Evolutionary conservation across 1,284 basidiomycete genomes (phyloP).

Genomic region (Violaceomyces palustris): DNA sequence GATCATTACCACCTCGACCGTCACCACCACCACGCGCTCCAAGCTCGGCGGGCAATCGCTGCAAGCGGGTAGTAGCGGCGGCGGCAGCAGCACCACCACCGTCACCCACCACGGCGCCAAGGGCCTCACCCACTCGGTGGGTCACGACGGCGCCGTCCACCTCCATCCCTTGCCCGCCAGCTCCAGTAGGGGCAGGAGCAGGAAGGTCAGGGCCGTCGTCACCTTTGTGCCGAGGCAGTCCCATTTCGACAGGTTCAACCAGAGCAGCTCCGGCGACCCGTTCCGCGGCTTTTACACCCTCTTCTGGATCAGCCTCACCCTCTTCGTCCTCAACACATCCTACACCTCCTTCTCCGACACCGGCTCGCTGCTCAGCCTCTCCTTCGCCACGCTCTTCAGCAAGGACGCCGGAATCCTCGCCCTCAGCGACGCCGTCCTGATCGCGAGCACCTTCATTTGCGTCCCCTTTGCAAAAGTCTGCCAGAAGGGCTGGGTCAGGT

Average conservation of each 20-base stretch:
- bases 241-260: conserved; percentile 44
- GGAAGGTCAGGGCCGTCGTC: conserved; percentile 41
- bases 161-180: conserved; percentile 28
- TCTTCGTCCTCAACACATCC: conserved; percentile 45
- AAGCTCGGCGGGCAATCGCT: conserved; percentile 1
- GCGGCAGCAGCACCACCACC: conserved; percentile 16
- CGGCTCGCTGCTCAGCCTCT: conserved; percentile 70
- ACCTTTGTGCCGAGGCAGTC: conserved; percentile 32
- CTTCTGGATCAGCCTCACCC: conserved; percentile 49
- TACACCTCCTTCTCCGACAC: conserved; percentile 53
- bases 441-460: conserved; percentile 67
- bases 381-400: conserved; percentile 82
- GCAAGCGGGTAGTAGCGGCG: conserved; percentile 4
- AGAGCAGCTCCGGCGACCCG: conserved; percentile 14
- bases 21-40: conserved; percentile 24
- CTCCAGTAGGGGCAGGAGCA: conserved; percentile 7
- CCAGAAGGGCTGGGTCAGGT: conserved; percentile 58
- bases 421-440: conserved; percentile 74
- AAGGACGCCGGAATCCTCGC: conserved; percentile 77
- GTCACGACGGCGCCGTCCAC: conserved; percentile 31
- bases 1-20: conserved; percentile 19
- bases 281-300: conserved; percentile 51
- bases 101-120: conserved; percentile 31
- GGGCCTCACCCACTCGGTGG: conserved; percentile 25
- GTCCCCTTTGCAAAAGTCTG: conserved; percentile 66